Evolutionary conservation across 371 early-diverging fungal species (phyloP).

Genomic region (Mortierella sp.): DNA sequence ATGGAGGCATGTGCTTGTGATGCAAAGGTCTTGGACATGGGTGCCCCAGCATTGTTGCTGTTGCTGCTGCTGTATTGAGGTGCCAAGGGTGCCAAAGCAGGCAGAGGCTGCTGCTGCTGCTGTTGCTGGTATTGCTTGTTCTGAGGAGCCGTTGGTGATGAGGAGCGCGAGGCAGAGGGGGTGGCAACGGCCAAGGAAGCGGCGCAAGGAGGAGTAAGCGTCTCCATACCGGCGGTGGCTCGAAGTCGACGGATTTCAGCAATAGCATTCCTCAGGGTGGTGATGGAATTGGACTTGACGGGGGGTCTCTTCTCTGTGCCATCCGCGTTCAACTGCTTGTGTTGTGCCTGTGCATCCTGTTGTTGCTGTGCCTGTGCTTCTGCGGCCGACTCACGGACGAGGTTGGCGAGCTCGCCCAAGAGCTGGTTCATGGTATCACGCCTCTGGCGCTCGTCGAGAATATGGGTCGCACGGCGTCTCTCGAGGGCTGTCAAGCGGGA

Average conservation of each 20-base stretch:
- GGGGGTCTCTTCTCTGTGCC: slow-evolving; percentile 43
- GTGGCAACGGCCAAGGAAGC: slow-evolving; percentile 34
- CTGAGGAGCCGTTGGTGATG: slow-evolving; percentile 23
- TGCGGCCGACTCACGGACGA: slow-evolving; percentile 47
- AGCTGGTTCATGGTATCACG: slow-evolving; percentile 56
- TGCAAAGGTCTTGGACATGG: slow-evolving; percentile 30
- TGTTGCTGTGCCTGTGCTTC: slow-evolving; percentile 16
- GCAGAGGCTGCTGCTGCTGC: slow-evolving; percentile 17
- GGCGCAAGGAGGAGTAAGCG: slow-evolving; percentile 39
- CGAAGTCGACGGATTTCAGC: slow-evolving; percentile 52
- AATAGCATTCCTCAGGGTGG: slow-evolving; percentile 51
- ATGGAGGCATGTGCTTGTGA: slow-evolving; percentile 13
- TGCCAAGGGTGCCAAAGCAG: slow-evolving; percentile 10
- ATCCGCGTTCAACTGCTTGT: slow-evolving; percentile 26
- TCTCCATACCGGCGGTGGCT: slow-evolving; percentile 39
- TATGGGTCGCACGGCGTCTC: slow-evolving; percentile 50
- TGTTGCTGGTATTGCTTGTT: slow-evolving; percentile 14
- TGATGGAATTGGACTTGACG: slow-evolving; percentile 55
- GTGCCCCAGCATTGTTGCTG: slow-evolving; percentile 3
- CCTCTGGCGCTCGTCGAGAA: slow-evolving; percentile 51
- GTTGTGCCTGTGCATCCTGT: slow-evolving; percentile 13
- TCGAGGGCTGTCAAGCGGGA: slow-evolving; percentile 52
- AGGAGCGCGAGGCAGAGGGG: slow-evolving; percentile 35
- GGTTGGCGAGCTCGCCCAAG: slow-evolving; percentile 47
- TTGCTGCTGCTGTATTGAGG: slow-evolving; percentile 12